These are phyloP conservation scores for Corymbia maculata DNA, from an alignment of 345 rosid genomes.

Conservation along the genomic window DNA sequence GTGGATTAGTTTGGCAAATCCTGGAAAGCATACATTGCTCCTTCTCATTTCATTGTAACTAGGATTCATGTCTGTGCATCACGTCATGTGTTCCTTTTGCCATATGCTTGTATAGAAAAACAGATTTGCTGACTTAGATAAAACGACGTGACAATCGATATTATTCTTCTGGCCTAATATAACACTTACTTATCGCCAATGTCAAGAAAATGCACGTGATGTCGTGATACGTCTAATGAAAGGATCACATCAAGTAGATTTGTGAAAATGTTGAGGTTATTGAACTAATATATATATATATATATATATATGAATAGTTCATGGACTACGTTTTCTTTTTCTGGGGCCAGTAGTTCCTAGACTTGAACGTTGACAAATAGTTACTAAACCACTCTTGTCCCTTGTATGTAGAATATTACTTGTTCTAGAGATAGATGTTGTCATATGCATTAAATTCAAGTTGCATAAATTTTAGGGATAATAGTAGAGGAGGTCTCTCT, in stretches of 20 bases:
- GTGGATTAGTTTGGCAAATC: not conserved
- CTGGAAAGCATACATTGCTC: not conserved
- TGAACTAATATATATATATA: too few relatives aligned
- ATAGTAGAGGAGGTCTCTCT: not conserved
- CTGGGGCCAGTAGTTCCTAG: too few relatives aligned
- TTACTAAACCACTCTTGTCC: not conserved
- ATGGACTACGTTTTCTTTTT: not conserved
- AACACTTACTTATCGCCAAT: not conserved
- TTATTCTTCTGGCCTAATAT: not conserved
- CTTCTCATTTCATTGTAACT: not conserved
- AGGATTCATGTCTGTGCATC: too few relatives aligned
- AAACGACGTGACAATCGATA: not conserved
- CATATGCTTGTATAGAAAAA: too few relatives aligned
- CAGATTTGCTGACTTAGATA: too few relatives aligned
- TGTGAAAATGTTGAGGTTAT: not conserved
- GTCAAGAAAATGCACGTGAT: rapidly evolving
- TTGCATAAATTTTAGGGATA: not conserved
- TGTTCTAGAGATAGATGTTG: not conserved
- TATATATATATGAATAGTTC: too few relatives aligned
- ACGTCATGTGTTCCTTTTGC: too few relatives aligned
- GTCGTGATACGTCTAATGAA: not conserved
- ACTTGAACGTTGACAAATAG: too few relatives aligned
- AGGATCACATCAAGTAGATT: not conserved
- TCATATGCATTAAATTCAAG: not conserved
- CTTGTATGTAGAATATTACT: not conserved